phyloP scores from a whole-genome alignment of 352 stramenopile genomes.

The Halophytophthora batemanensis region DNA sequence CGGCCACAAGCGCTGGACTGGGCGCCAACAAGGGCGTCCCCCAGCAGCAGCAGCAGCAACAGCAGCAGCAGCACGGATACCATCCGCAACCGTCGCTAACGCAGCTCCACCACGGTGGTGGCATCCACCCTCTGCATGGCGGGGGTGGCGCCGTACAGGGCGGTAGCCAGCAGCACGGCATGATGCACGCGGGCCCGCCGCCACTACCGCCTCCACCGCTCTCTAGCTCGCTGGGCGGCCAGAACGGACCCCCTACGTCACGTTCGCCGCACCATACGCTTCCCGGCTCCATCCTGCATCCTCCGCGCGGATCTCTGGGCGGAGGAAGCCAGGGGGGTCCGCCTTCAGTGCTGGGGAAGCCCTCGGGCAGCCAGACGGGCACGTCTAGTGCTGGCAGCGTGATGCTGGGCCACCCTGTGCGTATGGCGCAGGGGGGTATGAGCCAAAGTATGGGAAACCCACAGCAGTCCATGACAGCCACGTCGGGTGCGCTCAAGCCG shows the following conservation, averaged over 20 bases:
- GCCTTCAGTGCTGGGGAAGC: conserved; percentile 54
- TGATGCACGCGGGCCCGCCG: conserved; percentile 58
- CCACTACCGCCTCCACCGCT: conserved; percentile 65
- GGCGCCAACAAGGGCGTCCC: conserved; percentile 36
- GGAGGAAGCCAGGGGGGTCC: conserved; percentile 26
- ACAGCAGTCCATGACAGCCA: conserved; percentile 29
- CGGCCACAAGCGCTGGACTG: conserved; percentile 24
- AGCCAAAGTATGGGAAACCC: conserved; percentile 40
- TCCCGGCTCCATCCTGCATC: conserved; percentile 65
- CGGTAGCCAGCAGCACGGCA: conserved; percentile 23
- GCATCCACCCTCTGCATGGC: conserved; percentile 73
- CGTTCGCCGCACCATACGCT: conserved; percentile 70
- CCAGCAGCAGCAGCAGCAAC: conserved; percentile 16
- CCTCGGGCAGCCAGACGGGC: conserved; percentile 22
- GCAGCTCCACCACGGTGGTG: conserved; percentile 50
- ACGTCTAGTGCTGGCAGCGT: conserved; percentile 26
- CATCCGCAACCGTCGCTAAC: conserved; percentile 64
- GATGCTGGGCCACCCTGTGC: conserved; percentile 57
- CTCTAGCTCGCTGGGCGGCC: conserved; percentile 43
- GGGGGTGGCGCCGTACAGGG: conserved; percentile 24
- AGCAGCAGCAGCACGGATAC: conserved; percentile 45
- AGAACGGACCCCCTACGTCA: conserved; percentile 30
- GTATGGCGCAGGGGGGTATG: conserved; percentile 49
- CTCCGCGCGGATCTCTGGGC: conserved; percentile 41
- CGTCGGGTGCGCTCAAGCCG: conserved; percentile 27